Evolutionary conservation across 1,284 basidiomycete species (phyloP), one percentile per base, ranked within the genome.

Genomic region (Earliella scabrosa): DNA sequence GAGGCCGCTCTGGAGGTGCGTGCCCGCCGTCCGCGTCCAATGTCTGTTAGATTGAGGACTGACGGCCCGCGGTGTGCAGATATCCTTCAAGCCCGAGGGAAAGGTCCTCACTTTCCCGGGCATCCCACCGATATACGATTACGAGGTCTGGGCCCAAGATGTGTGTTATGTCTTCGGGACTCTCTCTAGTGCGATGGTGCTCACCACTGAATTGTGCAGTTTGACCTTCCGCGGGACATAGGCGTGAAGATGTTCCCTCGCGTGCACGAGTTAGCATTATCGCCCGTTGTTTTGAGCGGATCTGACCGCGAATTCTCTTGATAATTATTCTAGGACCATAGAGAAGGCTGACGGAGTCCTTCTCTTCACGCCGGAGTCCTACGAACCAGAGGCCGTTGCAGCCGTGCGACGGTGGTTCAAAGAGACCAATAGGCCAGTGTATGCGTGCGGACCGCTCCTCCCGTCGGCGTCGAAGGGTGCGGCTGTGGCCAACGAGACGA

Each of bases 111-210:
- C 48, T 2, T 39, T 68, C 23, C 64, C 65, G 0, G 64, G 61
- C 2, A 26, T 69, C 24, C 59, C 62, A 5, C 59, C 64, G 0
- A 66, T 68, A 60, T 67, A 66, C 49, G 64, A 68, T 43, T 58
- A 64, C 27, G 68, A 69, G 47, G 35, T 56, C 21, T 26, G 52
- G 31, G 64, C 66, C 2, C 66, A 69, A 46, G 52, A 59, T 1
- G 65, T 67, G 35, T 40, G 65, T 51, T 4, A 9, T 8, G 18
- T 8, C n/a, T n/a, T n/a, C n/a, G n/a, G n/a, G n/a, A n/a, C n/a
- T n/a, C n/a, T n/a, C n/a, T n/a, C n/a, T n/a, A n/a, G n/a, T n/a
- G 29, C 29, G 29, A 31, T 31, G 29, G 14, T n/a, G n/a, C n/a
- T n/a, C n/a, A n/a, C n/a, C n/a, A 24, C n/a, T 26, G 16, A 18